Evolutionary conservation across 192 early-diverging fungal genomes (phyloP).

Genomic region (Bifiguratus adelaidae): DNA sequence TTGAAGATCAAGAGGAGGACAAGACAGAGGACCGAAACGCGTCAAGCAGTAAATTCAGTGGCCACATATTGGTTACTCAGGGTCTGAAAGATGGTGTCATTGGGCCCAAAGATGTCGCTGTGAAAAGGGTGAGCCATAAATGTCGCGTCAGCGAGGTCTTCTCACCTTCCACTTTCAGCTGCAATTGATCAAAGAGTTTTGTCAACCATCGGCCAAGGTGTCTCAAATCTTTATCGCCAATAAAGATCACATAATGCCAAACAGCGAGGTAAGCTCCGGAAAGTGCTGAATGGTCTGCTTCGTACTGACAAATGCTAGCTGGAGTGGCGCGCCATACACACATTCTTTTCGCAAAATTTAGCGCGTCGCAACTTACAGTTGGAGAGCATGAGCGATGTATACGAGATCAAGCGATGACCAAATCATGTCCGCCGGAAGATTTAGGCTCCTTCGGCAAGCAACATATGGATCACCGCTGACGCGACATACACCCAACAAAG

Average conservation of each 20-base stretch:
- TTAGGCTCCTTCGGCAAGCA: no score
- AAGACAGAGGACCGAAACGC: constrained; percentile 3
- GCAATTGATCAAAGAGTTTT: constrained; percentile 9
- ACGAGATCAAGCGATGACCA: constrained; percentile 51
- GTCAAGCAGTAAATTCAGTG: constrained; percentile 10
- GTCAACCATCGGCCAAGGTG: constrained; percentile 14
- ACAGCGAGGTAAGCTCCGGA: constrained; percentile 22
- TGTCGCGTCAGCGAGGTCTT: constrained; percentile 1
- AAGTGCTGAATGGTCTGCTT: background rate
- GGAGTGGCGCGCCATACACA: constrained; percentile 54
- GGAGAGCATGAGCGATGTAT: constrained; percentile 57
- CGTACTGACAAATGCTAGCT: constrained; percentile 2
- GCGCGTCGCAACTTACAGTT: constrained; percentile 33
- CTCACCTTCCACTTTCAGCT: background rate
- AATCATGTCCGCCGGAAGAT: no score
- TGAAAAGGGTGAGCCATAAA: constrained; percentile 18
- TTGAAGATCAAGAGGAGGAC: constrained; percentile 23
- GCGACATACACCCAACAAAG: no score
- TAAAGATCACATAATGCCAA: constrained; percentile 56
- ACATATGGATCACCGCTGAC: no score
- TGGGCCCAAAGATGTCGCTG: constrained; percentile 14
- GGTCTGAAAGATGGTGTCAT: constrained; percentile 39
- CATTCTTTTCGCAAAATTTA: constrained; percentile 47
- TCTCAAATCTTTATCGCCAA: constrained; percentile 30
- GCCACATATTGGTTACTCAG: constrained; percentile 45